Evolutionary conservation across 257 asterid species (phyloP).

Genomic region (Craterostigma plantagineum): DNA sequence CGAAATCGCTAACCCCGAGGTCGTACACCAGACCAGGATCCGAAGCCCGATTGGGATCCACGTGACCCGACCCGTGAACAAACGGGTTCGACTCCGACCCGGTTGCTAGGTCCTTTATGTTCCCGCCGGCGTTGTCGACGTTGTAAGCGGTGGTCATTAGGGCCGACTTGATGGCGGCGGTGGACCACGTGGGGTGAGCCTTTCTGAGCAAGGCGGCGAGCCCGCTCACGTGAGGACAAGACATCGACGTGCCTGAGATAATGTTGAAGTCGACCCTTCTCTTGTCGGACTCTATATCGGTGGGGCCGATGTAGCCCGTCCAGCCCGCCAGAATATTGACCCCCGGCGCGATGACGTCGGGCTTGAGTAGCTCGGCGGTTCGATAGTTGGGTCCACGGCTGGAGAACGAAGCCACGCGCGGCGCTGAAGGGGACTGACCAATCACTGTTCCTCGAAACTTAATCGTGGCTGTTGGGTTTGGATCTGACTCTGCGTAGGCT

Average conservation of each 20-base stretch:
- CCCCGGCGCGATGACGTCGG: conserved; percentile 88
- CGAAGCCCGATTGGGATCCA: conserved; percentile 64
- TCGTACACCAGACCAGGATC: conserved; percentile 81
- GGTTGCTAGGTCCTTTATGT: conserved; percentile 68
- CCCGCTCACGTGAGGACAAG: conserved; percentile 96
- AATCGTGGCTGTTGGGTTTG: conserved; percentile 66
- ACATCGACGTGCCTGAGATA: conserved; percentile 84
- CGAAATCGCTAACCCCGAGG: conserved; percentile 23
- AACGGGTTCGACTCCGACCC: conserved; percentile 40
- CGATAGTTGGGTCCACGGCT: conserved; percentile 86
- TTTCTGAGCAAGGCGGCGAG: conserved; percentile 61
- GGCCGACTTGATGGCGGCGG: conserved; percentile 82
- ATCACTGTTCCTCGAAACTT: conserved; percentile 59
- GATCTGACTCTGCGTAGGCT: conserved; percentile 34
- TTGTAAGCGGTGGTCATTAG: conserved; percentile 67
- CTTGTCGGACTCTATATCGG: conserved; percentile 46
- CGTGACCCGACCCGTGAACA: conserved; percentile 76
- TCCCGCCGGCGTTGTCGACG: conserved; percentile 41
- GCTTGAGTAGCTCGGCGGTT: conserved; percentile 76
- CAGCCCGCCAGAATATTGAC: conserved; percentile 89
- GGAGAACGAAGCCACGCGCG: conserved; percentile 78
- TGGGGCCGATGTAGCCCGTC: conserved; percentile 62
- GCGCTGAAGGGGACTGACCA: conserved; percentile 52
- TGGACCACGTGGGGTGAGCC: conserved; percentile 60
- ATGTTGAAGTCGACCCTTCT: conserved; percentile 75